Evolutionary conservation across 139 green algal species (phyloP), one percentile per base, ranked within the genome.

Genomic region (Coccomyxa sp.): DNA sequence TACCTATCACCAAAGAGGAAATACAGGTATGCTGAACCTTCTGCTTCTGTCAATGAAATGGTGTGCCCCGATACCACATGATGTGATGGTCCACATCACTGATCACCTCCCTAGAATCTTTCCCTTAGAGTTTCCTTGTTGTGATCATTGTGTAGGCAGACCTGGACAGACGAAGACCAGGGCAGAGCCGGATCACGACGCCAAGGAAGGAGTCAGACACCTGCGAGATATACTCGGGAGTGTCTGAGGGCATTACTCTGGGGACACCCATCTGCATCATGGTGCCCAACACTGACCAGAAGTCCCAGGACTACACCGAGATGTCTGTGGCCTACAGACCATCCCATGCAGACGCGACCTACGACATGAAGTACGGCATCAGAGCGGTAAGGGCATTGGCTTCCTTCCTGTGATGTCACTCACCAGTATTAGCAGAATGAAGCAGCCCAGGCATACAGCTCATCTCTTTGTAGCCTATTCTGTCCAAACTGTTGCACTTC

Each of bases 291-390:
- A 98, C 97, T 83, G 95, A 99, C 88, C 96, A 99, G 84, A 90
- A 93, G 75, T 93, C 86, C 13, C 68, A 84, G 74, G 83, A 87
- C 66, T 87, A 87, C 59, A 81, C 76, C 30, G 82, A 92, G 84
- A 89, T 87, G 79, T 31, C 78, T 30, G 71, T 84, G 13, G 83
- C 83, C 13, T 87, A 87, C 32, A 82, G 93, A 27, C 97, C 97
- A 13, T 97, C 92, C 4, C 97, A 99, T 85, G 96, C 97, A 21
- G 97, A 99, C 87, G 96, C 97, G 14, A 99, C 97, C 0, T 99
- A 99, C 86, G 97, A 99, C 86, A 97, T 98, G 89, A 99, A 99
- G 89, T 99, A 99, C 87, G 97, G 97, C 85, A 98, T 99, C 76
- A 89, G 97, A 1, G 96, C 97, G 13, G 79, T 71, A 11, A 71